Evolutionary conservation across 2,329 filamentous ascomycete species (phyloP), one percentile per base, ranked within the genome.

Genomic region (Hypoxylon sp.): DNA sequence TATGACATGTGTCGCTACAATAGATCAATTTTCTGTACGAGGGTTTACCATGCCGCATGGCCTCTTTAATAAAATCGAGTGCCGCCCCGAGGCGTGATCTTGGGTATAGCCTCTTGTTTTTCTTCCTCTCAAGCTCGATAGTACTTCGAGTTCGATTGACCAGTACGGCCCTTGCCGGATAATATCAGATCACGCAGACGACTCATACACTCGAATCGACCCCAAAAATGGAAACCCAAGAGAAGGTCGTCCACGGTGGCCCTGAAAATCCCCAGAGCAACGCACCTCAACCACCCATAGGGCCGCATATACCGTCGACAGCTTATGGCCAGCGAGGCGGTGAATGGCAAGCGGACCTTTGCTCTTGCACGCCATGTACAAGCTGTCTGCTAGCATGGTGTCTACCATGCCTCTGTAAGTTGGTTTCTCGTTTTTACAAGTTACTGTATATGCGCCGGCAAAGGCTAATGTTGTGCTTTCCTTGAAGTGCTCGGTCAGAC

Each of bases 391-490:
- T 74, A 34, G 66, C 64, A 10, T 73, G 67, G 64, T 78, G 67
- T 56, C 53, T 74, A 43, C 75, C 76, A 15, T 78, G 75, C 59
- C 53, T 77, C 39, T 51, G 74, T 75, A 70, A 67, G 68, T 13
- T 24, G 13, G 41, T 22, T 39, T 6, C 17, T 15, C 19, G 37
- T 22, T 19, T 20, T 15, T 11, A 11, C 4, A 46, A 24, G 20
- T 24, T 22, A 10, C 8, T 10, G 41, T 24, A 24, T 24, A 15
- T 46, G 19, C 15, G 19, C 20, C 7, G 10, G 13, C 19, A 43
- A 20, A 48, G 1, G 39, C 62, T 63, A 46, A 68, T 48, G n/a
- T 24, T 24, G 17, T 22, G 48, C 41, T 15, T 5, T 43, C 20
- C 5, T 26, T 44, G 39, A 34, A 74, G 74, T 76, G 57, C 56